phyloP scores from a whole-genome alignment of 1,284 basidiomycete species.

The Trichosporon ovoides region DNA sequence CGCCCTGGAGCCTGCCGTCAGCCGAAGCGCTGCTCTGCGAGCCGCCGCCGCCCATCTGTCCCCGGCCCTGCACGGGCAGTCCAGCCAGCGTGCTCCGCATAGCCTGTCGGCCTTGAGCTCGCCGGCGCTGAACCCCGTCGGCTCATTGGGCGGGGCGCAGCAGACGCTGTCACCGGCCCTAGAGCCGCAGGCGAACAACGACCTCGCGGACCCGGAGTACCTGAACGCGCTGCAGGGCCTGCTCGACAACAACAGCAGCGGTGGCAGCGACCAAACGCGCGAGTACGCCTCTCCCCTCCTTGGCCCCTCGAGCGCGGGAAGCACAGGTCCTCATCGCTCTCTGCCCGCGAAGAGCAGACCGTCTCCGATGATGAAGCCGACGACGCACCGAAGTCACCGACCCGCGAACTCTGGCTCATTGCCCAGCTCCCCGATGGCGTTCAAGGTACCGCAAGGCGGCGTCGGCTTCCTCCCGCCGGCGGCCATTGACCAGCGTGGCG shows the following conservation, averaged over 20 bases:
- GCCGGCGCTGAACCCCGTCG: constrained; percentile 41
- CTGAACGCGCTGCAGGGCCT: constrained; percentile 35
- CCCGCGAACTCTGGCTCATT: constrained; percentile 19
- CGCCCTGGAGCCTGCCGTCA: constrained; percentile 51
- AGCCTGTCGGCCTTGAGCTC: constrained; percentile 39
- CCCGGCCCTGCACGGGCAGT: constrained; percentile 18
- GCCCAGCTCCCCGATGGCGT: constrained; percentile 29
- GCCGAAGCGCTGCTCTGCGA: constrained; percentile 24
- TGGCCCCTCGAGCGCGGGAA: constrained; percentile 11
- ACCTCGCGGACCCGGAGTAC: constrained; percentile 41
- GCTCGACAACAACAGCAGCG: constrained; percentile 30
- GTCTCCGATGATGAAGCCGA: constrained; percentile 49
- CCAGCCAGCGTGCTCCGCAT: constrained; percentile 26
- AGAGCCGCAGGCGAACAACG: constrained; percentile 28
- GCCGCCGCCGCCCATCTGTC: constrained; percentile 24
- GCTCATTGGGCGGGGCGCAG: constrained; percentile 42
- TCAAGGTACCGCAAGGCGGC: constrained; percentile 20
- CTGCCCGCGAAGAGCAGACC: constrained; percentile 41
- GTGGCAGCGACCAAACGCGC: not conserved
- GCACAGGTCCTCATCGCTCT: constrained; percentile 40
- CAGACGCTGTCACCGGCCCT: constrained; percentile 46
- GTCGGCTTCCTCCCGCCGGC: constrained; percentile 37
- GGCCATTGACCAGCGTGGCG: constrained; percentile 35
- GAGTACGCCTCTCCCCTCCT: constrained; percentile 17
- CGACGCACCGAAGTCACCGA: constrained; percentile 32